These are phyloP conservation scores for Debaryomycetaceae sp. DNA, from an alignment of 1,139 yeast species.

Conservation along the genomic window DNA sequence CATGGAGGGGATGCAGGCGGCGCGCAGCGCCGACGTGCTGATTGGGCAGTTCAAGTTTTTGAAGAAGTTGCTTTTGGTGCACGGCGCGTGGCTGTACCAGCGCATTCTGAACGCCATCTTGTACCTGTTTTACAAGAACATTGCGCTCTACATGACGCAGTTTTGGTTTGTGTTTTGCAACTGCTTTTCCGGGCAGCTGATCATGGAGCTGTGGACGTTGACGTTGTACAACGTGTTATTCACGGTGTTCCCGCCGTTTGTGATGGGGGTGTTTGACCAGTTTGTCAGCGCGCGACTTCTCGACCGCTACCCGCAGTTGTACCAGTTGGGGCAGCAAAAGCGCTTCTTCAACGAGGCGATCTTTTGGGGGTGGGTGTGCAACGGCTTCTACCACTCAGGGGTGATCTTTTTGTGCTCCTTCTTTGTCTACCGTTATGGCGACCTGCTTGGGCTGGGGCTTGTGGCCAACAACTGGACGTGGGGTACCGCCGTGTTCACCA, in stretches of 20 bases:
- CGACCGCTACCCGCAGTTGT: conserved; percentile 89
- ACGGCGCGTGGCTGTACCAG: conserved; percentile 97
- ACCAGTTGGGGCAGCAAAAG: conserved; percentile 84
- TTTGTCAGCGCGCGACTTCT: conserved; percentile 86
- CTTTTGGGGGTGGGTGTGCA: conserved; percentile 96
- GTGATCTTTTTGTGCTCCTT: conserved; percentile 72
- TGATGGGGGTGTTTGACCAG: conserved; percentile 94
- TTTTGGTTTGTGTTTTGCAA: conserved; percentile 95
- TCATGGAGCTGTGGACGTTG: conserved; percentile 96
- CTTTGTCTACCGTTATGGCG: conserved; percentile 66
- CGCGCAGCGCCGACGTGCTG: conserved; percentile 94
- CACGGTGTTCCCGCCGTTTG: conserved; percentile 94
- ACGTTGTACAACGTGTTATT: conserved; percentile 95
- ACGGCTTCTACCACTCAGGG: conserved; percentile 93
- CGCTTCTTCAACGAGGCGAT: conserved; percentile 85
- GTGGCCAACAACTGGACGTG: conserved; percentile 91
- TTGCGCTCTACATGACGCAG: conserved; percentile 94
- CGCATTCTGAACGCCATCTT: conserved; percentile 87
- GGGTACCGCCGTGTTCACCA: conserved; percentile 89
- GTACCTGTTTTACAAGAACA: conserved; percentile 93
- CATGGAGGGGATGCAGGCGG: conserved; percentile 99
- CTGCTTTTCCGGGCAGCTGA: conserved; percentile 92
- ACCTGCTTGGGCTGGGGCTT: conserved; percentile 62
- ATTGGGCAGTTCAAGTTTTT: conserved; percentile 92
- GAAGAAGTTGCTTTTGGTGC: conserved; percentile 79